Base-by-base conservation (phyloP, 1,284 basidiomycete genomes). In the Ceratobasidium sp. region DNA sequence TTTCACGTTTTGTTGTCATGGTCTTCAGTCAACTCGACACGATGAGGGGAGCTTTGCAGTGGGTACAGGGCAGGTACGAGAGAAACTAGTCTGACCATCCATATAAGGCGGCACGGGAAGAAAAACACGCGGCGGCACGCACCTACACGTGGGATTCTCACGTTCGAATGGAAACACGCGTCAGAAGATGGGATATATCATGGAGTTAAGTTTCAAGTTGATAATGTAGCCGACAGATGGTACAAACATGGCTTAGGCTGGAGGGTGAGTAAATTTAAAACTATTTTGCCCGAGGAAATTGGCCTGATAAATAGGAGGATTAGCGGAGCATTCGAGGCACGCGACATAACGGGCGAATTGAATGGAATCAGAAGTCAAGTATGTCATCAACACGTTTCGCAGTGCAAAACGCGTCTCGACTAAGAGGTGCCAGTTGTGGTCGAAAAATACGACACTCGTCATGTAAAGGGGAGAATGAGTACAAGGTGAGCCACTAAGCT, bases 371-470 rank as follows among this genome's bases (percentile, higher is more conserved):
- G 67, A 71, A 71, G 67, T 71, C 67, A 61, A 71, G 32, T 71
- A 71, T 71, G 67, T 71, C 67, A 71, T 71, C 67, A 61, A 71
- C 67, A 71, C 67, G 67, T 71, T 59, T 59, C 38, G 55, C 67
- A 52, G 67, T 21, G 67, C 67, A 71, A 59, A 50, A 71, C 67
- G 67, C 55, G 35, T 71, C 52, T 71, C 67, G 67, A 71, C 67
- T 71, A 71, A 71, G 67, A 71, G 67, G 67, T 71, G 67, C 67
- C 67, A 71, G 67, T 43, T 57, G 46, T 28, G 55, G 67, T 44
- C 57, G 55, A 47, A 50, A 71, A 21, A 52, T 46, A 70, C 67
- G 67, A 61, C 67, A 71, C 67, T 71, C 67, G 67, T 71, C 67
- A 71, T 71, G 35, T 67, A 16, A 32, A 32, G 52, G 57, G 1